Percentiles rank a stretch among this genome's conserved stretches.
Evolutionary conservation across 2,329 filamentous ascomycete species (phyloP).

Genomic region (Botrytis sinoallii): DNA sequence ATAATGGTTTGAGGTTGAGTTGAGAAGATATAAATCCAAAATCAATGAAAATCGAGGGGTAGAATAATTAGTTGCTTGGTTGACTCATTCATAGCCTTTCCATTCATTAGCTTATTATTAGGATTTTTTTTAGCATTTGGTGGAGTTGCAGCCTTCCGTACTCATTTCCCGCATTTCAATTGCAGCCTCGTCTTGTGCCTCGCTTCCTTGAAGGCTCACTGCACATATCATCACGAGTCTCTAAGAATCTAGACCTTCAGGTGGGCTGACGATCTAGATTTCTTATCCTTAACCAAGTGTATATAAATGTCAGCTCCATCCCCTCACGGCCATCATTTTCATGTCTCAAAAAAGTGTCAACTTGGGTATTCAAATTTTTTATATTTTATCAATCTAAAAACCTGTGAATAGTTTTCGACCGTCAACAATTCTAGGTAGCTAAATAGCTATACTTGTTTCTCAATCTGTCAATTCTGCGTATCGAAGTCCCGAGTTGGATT

Average conservation of each 20-base stretch:
- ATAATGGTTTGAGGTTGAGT: background rate
- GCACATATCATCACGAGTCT: conserved; percentile 8
- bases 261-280: conserved; percentile 17
- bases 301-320: conserved; percentile 1
- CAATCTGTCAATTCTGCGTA: background rate
- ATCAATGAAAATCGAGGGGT: background rate
- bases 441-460: background rate
- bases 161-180: background rate
- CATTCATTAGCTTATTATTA: background rate
- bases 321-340: background rate
- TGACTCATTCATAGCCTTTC: conserved; percentile 7
- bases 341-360: too few species aligned
- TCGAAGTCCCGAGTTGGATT: background rate
- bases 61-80: background rate
- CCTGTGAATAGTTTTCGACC: background rate
- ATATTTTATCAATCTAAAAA: background rate
- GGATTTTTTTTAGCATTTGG: background rate
- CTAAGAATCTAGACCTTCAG: conserved; percentile 13
- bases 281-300: background rate
- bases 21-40: background rate
- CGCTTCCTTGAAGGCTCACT: conserved; percentile 7
- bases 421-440: background rate
- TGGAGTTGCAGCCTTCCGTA: conserved; percentile 2
- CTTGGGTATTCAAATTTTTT: background rate
- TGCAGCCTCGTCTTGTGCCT: background rate